Percentiles rank a stretch among this genome's conserved stretches.
These are phyloP conservation scores for Penicillium herquei DNA, from an alignment of 495 filamentous ascomycete species.

Conservation along the genomic window DNA sequence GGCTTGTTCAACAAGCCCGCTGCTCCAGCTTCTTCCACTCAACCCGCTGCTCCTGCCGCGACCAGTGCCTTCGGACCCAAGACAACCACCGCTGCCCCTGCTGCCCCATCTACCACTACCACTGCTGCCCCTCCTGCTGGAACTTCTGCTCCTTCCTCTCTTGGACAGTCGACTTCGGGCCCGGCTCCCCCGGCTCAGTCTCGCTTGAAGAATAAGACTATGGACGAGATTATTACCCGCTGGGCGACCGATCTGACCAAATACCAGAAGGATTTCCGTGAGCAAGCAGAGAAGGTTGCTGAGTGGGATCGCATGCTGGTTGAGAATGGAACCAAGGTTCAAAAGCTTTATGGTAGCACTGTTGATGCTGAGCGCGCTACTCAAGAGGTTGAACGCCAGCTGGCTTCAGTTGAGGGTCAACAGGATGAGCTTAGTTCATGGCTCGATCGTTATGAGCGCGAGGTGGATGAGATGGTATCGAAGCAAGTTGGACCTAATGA, in stretches of 20 bases:
- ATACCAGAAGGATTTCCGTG: constrained; percentile 92
- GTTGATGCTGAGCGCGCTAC: constrained; percentile 90
- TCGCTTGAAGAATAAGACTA: constrained; percentile 94
- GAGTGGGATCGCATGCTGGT: constrained; percentile 90
- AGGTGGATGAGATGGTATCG: constrained; percentile 81
- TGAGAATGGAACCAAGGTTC: constrained; percentile 88
- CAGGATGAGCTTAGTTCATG: constrained; percentile 83
- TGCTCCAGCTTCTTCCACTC: constrained; percentile 24
- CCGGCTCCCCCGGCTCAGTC: constrained; percentile 75
- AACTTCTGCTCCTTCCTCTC: constrained; percentile 29
- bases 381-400: constrained; percentile 85
- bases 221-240: constrained; percentile 98
- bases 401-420: constrained; percentile 81
- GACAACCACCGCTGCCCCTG: constrained; percentile 22
- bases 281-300: constrained; percentile 81
- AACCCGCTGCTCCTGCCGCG: constrained; percentile 22
- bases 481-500: constrained; percentile 68
- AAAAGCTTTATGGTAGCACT: constrained; percentile 80
- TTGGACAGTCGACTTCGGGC: constrained; percentile 72
- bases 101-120: constrained; percentile 24
- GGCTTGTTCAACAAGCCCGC: constrained; percentile 32
- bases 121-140: constrained; percentile 27
- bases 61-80: background rate
- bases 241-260: constrained; percentile 95
- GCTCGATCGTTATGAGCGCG: constrained; percentile 84